Conservation (phyloP, 192 early-diverging fungal species). For the Entophlyctis helioformis region DNA sequence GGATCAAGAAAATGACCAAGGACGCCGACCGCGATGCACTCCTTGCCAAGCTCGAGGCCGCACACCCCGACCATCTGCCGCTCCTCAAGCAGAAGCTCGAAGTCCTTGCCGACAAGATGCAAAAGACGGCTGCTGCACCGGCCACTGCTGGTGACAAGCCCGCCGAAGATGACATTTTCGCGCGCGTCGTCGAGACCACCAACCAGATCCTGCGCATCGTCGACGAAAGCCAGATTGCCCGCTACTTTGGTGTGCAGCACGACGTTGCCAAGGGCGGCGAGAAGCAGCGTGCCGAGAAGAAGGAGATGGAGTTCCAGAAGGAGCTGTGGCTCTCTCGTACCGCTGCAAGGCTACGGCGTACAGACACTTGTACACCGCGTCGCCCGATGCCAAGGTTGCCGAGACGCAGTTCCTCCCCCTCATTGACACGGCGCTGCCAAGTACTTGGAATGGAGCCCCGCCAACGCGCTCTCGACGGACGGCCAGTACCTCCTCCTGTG, state of each 20-base stretch:
- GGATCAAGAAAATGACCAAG: constrained; percentile 65
- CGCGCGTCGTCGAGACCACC: constrained; percentile 34
- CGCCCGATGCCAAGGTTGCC: too few relatives aligned
- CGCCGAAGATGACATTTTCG: constrained; percentile 2
- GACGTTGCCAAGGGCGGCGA: constrained; percentile 33
- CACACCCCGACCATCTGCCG: constrained; percentile 44
- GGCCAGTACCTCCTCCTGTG: constrained; percentile 46
- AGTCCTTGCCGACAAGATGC: constrained; percentile 33
- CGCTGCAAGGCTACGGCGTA: constrained; percentile 39
- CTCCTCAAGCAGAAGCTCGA: constrained; percentile 42
- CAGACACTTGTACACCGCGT: too few relatives aligned
- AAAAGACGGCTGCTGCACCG: constrained; percentile 22
- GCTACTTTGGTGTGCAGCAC: constrained; percentile 49
- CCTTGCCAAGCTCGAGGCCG: constrained; percentile 45
- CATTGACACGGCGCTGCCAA: constrained; percentile 43
- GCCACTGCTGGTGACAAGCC: neutral
- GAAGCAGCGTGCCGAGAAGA: constrained; percentile 33
- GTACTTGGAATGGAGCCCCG: constrained; percentile 52
- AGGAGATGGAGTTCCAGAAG: constrained; percentile 68
- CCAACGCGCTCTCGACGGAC: constrained; percentile 34
- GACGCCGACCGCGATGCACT: constrained; percentile 43
- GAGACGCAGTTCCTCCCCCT: too few relatives aligned
- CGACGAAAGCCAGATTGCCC: constrained; percentile 48
- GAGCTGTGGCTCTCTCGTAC: constrained; percentile 52
- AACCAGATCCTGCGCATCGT: constrained; percentile 47